Evolutionary conservation across 192 early-diverging fungal genomes (phyloP), one percentile per base, ranked within the genome.

Genomic region (Mortierella alpina): DNA sequence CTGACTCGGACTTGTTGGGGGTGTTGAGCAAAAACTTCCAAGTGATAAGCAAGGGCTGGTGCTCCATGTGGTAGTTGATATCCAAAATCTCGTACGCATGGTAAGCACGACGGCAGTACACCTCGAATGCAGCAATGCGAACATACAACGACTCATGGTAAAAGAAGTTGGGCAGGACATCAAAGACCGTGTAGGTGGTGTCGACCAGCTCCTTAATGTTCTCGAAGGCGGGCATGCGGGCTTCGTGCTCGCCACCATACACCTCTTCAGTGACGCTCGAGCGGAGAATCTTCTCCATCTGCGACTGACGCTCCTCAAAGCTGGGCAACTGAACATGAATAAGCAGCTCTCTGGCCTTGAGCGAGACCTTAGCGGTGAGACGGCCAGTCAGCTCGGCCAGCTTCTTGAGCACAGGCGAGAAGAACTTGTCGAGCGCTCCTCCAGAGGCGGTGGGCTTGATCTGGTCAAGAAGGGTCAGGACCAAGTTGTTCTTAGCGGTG

Each of bases 51-150:
- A 90, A 90, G 17, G 93, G 93, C 22, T 82, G 64, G 18, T 84
- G 78, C 49, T 92, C 91, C 40, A 91, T 86, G 66, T 87, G 70
- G 63, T 92, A 93, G 83, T 92, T 91, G 82, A 97, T 91, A 63
- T 92, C 92, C 47, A 93, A 90, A 55, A 99, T 92, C 73, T 95
- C 90, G 87, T 99, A 99, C 48, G 96, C 96, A 77, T 98, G 96
- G 91, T 98, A 97, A 7, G 98, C 96, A 70, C 96, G 96, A 63
- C 97, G 91, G 62, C 95, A 94, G 78, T 99, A 99, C 14, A 96
- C 96, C 89, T 98, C 96, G 44, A 98, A 89, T 22, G 98, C 97
- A 1, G 95, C 93, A 72, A 95, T 83, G 8, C 92, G 84, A 59
- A 97, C 88, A 62, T 91, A 90, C 22, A 84, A 82, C 63, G 96